A percentile compares a stretch with the other conserved stretches of the same genome.
Evolutionary conservation across 768 basidiomycete species (phyloP).

Genomic region (Panus rudis): DNA sequence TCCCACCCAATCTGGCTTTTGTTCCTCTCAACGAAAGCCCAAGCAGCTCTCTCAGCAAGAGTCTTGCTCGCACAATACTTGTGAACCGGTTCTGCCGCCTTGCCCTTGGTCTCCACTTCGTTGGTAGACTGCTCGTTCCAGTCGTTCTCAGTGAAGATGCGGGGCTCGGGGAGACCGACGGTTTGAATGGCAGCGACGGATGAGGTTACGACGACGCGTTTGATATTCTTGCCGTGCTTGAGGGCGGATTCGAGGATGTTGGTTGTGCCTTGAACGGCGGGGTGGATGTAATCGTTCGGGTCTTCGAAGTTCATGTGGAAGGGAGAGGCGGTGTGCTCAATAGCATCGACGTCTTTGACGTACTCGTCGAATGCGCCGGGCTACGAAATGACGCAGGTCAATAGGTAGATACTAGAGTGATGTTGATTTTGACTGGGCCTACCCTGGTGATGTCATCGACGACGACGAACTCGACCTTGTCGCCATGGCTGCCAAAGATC

Average conservation of each 20-base stretch:
- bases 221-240: slow-evolving; percentile 33
- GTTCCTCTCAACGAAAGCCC: slow-evolving; percentile 12
- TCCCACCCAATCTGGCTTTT: slow-evolving; percentile 25
- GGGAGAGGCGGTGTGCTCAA: slow-evolving; percentile 17
- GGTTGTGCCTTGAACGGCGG: slow-evolving; percentile 38
- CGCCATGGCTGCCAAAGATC: slow-evolving; percentile 42
- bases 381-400: slow-evolving; percentile 1
- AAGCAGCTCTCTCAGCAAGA: slow-evolving; percentile 42
- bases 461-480: slow-evolving; percentile 53
- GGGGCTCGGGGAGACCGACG: slow-evolving; percentile 3
- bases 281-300: slow-evolving; percentile 28
- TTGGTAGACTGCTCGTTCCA: slow-evolving; percentile 29
- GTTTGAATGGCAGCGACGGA: slow-evolving; percentile 46
- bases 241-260: slow-evolving; percentile 28
- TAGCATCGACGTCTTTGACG: slow-evolving; percentile 16
- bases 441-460: slow-evolving; percentile 60
- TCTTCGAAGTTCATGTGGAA: slow-evolving; percentile 10
- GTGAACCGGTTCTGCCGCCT: slow-evolving; percentile 20
- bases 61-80: slow-evolving; percentile 62
- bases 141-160: slow-evolving; percentile 40
- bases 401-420: not conserved
- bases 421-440: not conserved
- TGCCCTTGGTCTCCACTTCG: slow-evolving; percentile 23
- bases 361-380: slow-evolving; percentile 19
- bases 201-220: slow-evolving; percentile 65